Evolutionary conservation across 768 basidiomycete species (phyloP).

Genomic region (Vishniacozyma victoriae): DNA sequence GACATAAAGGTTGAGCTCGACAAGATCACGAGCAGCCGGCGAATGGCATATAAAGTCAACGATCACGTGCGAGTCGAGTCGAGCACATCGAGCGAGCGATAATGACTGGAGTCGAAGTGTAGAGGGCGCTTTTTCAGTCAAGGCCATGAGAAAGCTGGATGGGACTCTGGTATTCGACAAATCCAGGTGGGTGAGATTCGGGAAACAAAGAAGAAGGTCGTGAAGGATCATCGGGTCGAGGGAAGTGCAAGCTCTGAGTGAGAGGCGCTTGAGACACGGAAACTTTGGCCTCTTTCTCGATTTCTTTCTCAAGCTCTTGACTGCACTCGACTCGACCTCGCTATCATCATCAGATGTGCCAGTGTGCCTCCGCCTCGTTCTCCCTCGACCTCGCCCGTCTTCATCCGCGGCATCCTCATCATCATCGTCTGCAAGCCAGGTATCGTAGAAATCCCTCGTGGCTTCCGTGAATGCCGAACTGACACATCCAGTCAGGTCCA

Average conservation of each 20-base stretch:
- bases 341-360: slow-evolving; percentile 29
- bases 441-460: slow-evolving; percentile 67
- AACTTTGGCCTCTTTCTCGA: slow-evolving; percentile 25
- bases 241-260: slow-evolving; percentile 41
- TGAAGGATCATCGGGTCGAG: slow-evolving; percentile 35
- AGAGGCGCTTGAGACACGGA: slow-evolving; percentile 35
- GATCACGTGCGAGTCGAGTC: slow-evolving; percentile 73
- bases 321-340: slow-evolving; percentile 2
- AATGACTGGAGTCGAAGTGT: slow-evolving; percentile 65
- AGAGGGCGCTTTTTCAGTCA: slow-evolving; percentile 53
- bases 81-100: slow-evolving; percentile 77
- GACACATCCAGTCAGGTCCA: slow-evolving; percentile 93
- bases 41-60: slow-evolving; percentile 65
- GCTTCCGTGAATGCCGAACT: slow-evolving; percentile 82
- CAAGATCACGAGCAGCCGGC: slow-evolving; percentile 54
- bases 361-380: slow-evolving; percentile 21
- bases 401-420: slow-evolving; percentile 18
- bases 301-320: background rate
- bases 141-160: slow-evolving; percentile 44
- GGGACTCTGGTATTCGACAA: slow-evolving; percentile 44
- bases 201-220: slow-evolving; percentile 33
- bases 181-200: slow-evolving; percentile 47
- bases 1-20: slow-evolving; percentile 72
- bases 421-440: slow-evolving; percentile 29
- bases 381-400: slow-evolving; percentile 25